These are phyloP conservation scores for Calycina herbarum DNA, from an alignment of 2,329 filamentous ascomycete genomes.

Conservation along the genomic window DNA sequence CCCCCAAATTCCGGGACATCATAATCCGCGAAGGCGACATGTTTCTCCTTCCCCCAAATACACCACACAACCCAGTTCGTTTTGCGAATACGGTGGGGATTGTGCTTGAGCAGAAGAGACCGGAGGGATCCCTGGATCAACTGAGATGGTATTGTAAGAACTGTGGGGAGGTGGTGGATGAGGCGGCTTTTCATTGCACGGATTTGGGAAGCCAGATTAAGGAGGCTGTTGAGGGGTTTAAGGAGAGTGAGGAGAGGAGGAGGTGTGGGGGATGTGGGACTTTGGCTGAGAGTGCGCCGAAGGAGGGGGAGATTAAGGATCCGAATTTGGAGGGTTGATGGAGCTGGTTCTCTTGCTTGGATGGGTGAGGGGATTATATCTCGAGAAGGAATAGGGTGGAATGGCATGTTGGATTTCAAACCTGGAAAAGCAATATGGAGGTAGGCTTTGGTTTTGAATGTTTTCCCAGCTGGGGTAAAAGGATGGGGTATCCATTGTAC, in stretches of 20 bases:
- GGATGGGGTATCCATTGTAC: constrained; percentile 13
- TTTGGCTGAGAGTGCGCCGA: constrained; percentile 70
- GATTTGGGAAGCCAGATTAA: constrained; percentile 95
- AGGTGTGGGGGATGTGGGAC: constrained; percentile 76
- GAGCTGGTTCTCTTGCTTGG: background rate
- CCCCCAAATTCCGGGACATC: constrained; percentile 69
- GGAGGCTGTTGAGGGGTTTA: constrained; percentile 81
- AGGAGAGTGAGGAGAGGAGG: constrained; percentile 65
- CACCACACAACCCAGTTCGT: constrained; percentile 92
- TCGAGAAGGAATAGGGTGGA: background rate
- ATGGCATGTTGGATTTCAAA: background rate
- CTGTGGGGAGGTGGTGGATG: constrained; percentile 75
- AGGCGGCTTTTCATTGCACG: constrained; percentile 83
- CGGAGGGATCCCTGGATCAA: constrained; percentile 67
- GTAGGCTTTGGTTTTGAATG: background rate
- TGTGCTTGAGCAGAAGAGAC: constrained; percentile 83
- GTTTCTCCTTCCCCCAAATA: constrained; percentile 90
- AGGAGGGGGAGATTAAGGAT: constrained; percentile 57
- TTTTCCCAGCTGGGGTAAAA: background rate
- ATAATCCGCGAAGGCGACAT: constrained; percentile 90
- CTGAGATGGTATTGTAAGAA: constrained; percentile 86
- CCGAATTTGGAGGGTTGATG: constrained; percentile 49
- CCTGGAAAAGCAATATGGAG: background rate
- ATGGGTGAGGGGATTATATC: background rate
- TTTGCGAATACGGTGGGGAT: constrained; percentile 94